A percentile compares a stretch with the other conserved stretches of the same genome.
Conservation (phyloP, 2,329 filamentous ascomycete genomes). For the Colletotrichum nymphaeae region DNA sequence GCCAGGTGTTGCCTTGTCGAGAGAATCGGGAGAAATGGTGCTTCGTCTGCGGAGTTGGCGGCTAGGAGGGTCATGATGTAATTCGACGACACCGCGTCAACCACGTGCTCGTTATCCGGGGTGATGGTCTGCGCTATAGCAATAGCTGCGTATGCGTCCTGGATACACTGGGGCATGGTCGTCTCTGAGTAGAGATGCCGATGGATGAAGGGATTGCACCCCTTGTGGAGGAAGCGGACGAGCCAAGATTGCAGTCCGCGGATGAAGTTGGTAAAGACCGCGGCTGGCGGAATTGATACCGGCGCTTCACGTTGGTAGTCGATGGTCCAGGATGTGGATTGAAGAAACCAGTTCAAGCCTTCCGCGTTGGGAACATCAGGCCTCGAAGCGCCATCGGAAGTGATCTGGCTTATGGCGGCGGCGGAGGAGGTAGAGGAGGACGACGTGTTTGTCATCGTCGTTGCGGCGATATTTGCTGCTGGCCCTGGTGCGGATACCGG, state of each 20-base stretch:
- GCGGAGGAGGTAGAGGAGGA: not conserved
- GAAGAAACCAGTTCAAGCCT: constrained; percentile 17
- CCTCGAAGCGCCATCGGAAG: not conserved
- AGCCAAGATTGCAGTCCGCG: constrained; percentile 36
- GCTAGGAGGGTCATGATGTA: constrained; percentile 11
- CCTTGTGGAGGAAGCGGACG: constrained; percentile 35
- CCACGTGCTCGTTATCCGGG: constrained; percentile 13
- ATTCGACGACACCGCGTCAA: constrained; percentile 5
- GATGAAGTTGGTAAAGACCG: constrained; percentile 28
- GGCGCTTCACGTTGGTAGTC: constrained; percentile 11
- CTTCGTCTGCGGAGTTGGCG: constrained; percentile 3
- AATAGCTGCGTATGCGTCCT: constrained; percentile 36
- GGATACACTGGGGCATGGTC: constrained; percentile 32
- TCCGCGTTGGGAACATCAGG: not conserved
- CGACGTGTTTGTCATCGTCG: not conserved
- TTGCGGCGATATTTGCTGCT: not conserved
- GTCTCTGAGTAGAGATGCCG: constrained; percentile 36
- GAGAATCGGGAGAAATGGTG: not conserved
- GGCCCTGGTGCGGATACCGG: not conserved
- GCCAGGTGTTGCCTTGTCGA: constrained; percentile 26
- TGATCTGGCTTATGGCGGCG: not conserved
- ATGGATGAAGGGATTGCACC: constrained; percentile 41
- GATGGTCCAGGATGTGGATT: constrained; percentile 9
- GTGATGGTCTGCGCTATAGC: constrained; percentile 15
- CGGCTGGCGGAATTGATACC: not conserved